A percentile compares a stretch with the other conserved stretches of the same genome.
phyloP scores from a whole-genome alignment of 2,329 filamentous ascomycete species.

The Sclerotinia sclerotiorum region DNA sequence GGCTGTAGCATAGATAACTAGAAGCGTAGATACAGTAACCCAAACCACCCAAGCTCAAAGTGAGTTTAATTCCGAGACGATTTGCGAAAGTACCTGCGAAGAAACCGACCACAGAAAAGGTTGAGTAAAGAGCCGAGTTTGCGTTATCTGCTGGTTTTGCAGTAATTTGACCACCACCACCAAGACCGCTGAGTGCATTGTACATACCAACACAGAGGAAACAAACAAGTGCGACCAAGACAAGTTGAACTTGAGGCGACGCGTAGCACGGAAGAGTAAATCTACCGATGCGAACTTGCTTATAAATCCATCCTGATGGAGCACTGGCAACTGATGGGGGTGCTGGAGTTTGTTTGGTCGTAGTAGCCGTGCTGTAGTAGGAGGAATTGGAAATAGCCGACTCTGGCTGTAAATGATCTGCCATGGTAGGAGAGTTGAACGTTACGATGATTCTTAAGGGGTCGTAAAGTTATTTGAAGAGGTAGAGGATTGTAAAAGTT shows the following conservation, averaged over 20 bases:
- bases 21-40: slow-evolving; percentile 71
- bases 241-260: slow-evolving; percentile 68
- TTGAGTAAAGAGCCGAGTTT: slow-evolving; percentile 47
- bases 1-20: slow-evolving; percentile 51
- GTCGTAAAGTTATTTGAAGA: neutral
- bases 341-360: neutral
- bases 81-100: slow-evolving; percentile 75
- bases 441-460: neutral
- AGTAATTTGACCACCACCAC: slow-evolving; percentile 54
- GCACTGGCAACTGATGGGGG: neutral
- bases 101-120: slow-evolving; percentile 59
- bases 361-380: slow-evolving; percentile 7
- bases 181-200: slow-evolving; percentile 63
- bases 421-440: slow-evolving; percentile 1
- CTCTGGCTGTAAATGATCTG: slow-evolving; percentile 10
- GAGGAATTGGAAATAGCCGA: slow-evolving; percentile 13
- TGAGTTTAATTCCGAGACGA: slow-evolving; percentile 65
- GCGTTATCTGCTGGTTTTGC: slow-evolving; percentile 47
- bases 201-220: slow-evolving; percentile 71
- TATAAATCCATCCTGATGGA: slow-evolving; percentile 21
- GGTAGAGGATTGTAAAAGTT: neutral
- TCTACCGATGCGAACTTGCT: slow-evolving; percentile 40
- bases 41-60: slow-evolving; percentile 68
- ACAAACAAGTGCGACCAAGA: slow-evolving; percentile 67
- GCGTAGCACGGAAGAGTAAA: slow-evolving; percentile 64